A percentile compares a stretch with the other conserved stretches of the same genome.
phyloP scores from a whole-genome alignment of 202 grass and related monocot species.

The Schoenoplectus tabernaemontani region DNA sequence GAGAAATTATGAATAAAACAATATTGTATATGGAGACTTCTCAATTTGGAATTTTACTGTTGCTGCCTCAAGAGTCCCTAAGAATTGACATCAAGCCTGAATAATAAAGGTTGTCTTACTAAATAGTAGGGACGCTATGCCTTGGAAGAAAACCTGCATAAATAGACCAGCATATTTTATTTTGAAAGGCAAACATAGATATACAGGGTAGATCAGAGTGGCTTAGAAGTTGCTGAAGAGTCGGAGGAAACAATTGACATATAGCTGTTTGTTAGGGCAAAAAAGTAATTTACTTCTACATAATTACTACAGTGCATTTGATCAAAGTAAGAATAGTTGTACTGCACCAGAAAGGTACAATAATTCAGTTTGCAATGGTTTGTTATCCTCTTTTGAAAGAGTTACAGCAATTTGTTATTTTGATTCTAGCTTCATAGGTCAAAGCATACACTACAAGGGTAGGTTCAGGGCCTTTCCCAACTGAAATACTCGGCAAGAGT shows the following conservation, averaged over 20 bases:
- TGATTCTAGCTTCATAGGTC: slow-evolving; percentile 36
- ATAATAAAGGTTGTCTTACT: too few species aligned
- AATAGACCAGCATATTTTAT: background rate
- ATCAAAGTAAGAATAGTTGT: background rate
- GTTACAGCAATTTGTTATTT: background rate
- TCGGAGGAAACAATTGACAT: background rate
- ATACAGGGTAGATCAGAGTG: background rate
- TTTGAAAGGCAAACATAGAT: background rate
- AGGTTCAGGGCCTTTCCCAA: slow-evolving; percentile 87
- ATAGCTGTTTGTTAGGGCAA: background rate
- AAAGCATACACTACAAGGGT: slow-evolving; percentile 95
- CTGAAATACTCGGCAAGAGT: slow-evolving; percentile 56
- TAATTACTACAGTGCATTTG: background rate
- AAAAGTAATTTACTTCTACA: background rate
- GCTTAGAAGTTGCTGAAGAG: background rate
- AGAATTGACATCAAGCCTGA: background rate
- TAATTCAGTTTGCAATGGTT: background rate
- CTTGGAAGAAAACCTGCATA: background rate
- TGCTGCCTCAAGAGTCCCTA: background rate
- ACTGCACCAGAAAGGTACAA: background rate
- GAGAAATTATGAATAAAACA: background rate
- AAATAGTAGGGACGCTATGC: too few species aligned
- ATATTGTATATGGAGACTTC: background rate
- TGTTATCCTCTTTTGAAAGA: background rate
- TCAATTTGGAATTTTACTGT: background rate